Base-by-base conservation (phyloP, 2,329 filamentous ascomycete genomes). In the Aspergillus transmontanensis region DNA sequence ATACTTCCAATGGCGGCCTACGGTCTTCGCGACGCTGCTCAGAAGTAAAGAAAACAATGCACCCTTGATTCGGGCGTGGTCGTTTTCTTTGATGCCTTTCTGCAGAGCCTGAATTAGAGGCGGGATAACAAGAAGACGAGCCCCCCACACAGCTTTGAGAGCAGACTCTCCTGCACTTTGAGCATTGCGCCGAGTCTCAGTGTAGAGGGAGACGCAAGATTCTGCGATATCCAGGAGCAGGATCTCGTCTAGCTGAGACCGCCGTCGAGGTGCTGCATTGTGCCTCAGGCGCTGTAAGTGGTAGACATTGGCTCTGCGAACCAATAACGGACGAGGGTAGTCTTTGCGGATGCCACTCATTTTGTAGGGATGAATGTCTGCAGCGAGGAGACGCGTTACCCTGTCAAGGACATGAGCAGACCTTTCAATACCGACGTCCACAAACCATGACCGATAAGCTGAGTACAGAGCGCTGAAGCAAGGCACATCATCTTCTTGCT, bases 401-500 rank as follows among this genome's bases (percentile, higher is more conserved):
- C 95, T 86, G 75, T 99, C 95, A 11, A 98, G 83, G 2, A 96
- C 92, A 75, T 97, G 95, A 0, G 95, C 94, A 21, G 94, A 97
- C 64, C 94, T 87, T 79, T 99, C 95, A 64, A 97, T 96, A 21
- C 96, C 95, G 46, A 99, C 94, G 72, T 99, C 95, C 1, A 96
- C 93, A 72, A 99, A 98, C 93, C 94, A 99, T 10, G 92, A 95
- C 50, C 93, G 86, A 76, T 97, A 99, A 1, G 94, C 92, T 26
- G 91, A 91, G 78, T 97, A 99, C 2, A 99, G 80, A 0, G 94
- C 89, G 28, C 93, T 97, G 79, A 99, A 99, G 78, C 93, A 97
- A 19, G 91, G 89, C 0, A 99, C 95, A 75, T 99, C 95, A 73
- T 99, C 95, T 75, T 98, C 92, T 74, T 97, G 94, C 64, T 94